Evolutionary conservation across 768 basidiomycete species (phyloP).

Genomic region (Omphalotus guepiniiformis): DNA sequence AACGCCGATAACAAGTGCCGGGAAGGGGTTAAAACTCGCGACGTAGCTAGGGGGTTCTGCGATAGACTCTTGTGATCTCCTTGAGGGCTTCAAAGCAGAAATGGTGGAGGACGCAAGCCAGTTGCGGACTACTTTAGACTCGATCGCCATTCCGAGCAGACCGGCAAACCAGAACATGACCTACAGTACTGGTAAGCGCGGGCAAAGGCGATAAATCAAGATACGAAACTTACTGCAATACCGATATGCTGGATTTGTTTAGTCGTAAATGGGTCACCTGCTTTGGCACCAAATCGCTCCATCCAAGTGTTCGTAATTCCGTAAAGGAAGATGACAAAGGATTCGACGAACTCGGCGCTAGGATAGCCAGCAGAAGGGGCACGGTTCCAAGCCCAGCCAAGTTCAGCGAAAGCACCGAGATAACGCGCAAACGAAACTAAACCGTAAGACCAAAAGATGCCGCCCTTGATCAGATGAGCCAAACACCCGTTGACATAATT

Average conservation of each 20-base stretch:
- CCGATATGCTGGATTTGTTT: conserved; percentile 93
- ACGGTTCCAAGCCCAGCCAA: conserved; percentile 96
- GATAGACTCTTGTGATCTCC: conserved; percentile 37
- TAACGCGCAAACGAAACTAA: conserved; percentile 90
- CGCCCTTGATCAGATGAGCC: conserved; percentile 92
- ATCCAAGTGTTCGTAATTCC: conserved; percentile 94
- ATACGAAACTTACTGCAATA: conserved; percentile 62
- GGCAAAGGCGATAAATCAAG: neutral
- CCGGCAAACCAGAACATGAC: conserved; percentile 97
- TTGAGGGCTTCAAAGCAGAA: conserved; percentile 22
- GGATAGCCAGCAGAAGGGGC: conserved; percentile 45
- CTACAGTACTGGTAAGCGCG: conserved; percentile 27
- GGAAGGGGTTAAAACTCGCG: conserved; percentile 86
- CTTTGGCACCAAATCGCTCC: conserved; percentile 84
- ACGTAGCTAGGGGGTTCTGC: conserved; percentile 70
- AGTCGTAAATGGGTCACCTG: conserved; percentile 82
- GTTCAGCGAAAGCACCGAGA: conserved; percentile 79
- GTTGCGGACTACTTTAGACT: conserved; percentile 66
- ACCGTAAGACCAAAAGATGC: conserved; percentile 92
- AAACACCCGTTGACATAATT: conserved; percentile 78
- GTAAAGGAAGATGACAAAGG: conserved; percentile 79
- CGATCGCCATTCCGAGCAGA: conserved; percentile 82
- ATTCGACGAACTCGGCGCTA: conserved; percentile 78
- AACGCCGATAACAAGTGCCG: conserved; percentile 89
- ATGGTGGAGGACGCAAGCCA: conserved; percentile 67